Percentiles rank a stretch among this genome's conserved stretches.
phyloP scores from a whole-genome alignment of 179 eudicot genomes.

The Corrigiola litoralis region DNA sequence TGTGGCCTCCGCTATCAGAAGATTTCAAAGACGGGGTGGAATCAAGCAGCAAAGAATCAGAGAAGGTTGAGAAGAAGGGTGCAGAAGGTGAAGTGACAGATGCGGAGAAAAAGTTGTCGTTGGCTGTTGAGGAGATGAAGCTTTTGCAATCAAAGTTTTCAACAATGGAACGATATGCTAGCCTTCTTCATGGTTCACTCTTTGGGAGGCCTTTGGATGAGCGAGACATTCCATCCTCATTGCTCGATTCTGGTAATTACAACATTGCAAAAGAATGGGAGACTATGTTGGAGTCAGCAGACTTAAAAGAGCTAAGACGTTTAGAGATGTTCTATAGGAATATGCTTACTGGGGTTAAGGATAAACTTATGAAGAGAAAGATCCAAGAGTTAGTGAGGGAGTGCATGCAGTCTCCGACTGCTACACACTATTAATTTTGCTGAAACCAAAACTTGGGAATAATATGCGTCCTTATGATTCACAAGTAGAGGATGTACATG shows the following conservation, averaged over 20 bases:
- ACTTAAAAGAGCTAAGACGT: slow-evolving; percentile 42
- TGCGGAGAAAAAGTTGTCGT: slow-evolving; percentile 30
- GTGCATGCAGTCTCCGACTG: slow-evolving; percentile 36
- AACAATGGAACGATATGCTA: slow-evolving; percentile 56
- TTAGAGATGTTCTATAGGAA: slow-evolving; percentile 68
- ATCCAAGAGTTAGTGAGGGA: slow-evolving; percentile 63
- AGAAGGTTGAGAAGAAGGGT: slow-evolving; percentile 19
- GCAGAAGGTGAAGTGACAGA: slow-evolving; percentile 24
- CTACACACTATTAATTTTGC: slow-evolving; percentile 2
- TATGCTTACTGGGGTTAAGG: slow-evolving; percentile 71
- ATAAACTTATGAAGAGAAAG: slow-evolving; percentile 62
- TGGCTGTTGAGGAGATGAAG: slow-evolving; percentile 49
- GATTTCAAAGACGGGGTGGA: slow-evolving; percentile 35
- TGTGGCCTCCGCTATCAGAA: slow-evolving; percentile 63
- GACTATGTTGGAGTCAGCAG: slow-evolving; percentile 62
- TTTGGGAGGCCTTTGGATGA: slow-evolving; percentile 68
- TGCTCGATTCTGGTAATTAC: slow-evolving; percentile 38
- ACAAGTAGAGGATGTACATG: no score
- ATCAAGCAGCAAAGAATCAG: slow-evolving; percentile 7
- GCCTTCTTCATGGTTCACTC: slow-evolving; percentile 67
- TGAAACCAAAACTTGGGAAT: not conserved
- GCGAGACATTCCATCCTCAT: slow-evolving; percentile 49
- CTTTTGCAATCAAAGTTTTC: slow-evolving; percentile 46
- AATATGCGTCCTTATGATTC: not conserved
- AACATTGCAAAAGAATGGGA: slow-evolving; percentile 73